These are phyloP conservation scores for Aspergillus glaucus DNA, from an alignment of 2,329 filamentous ascomycete species.

Conservation along the genomic window DNA sequence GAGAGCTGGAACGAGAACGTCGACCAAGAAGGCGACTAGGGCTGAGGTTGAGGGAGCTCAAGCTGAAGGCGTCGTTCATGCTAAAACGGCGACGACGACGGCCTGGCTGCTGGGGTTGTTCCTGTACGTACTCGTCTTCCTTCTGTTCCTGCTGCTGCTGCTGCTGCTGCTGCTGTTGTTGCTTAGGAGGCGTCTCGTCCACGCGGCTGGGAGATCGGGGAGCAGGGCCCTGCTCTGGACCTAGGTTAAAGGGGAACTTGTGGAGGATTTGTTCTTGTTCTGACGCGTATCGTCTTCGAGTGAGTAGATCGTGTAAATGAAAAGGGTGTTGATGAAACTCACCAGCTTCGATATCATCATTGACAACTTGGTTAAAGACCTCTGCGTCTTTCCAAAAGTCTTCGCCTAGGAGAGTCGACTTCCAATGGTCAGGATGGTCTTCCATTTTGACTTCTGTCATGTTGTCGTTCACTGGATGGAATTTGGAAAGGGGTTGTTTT, in stretches of 20 bases:
- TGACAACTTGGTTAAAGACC: slow-evolving; percentile 9
- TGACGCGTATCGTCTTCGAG: background rate
- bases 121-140: slow-evolving; percentile 1
- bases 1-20: slow-evolving; percentile 7
- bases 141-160: background rate
- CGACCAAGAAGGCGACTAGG: slow-evolving; percentile 4
- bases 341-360: slow-evolving; percentile 14
- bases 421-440: slow-evolving; percentile 18
- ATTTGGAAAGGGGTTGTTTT: background rate
- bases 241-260: slow-evolving; percentile 21
- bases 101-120: background rate
- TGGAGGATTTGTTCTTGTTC: slow-evolving; percentile 14
- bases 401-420: slow-evolving; percentile 18
- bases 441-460: slow-evolving; percentile 8
- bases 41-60: background rate
- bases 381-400: slow-evolving; percentile 25
- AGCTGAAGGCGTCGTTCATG: slow-evolving; percentile 18
- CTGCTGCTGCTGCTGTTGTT: background rate
- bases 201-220: no score
- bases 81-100: slow-evolving; percentile 18
- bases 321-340: slow-evolving; percentile 1
- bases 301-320: background rate
- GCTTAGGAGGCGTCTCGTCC: no score
- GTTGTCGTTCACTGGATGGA: background rate
- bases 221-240: slow-evolving; percentile 4